These are phyloP conservation scores for Cutaneotrichosporon sp. DNA, from an alignment of 1,284 basidiomycete species.

Conservation along the genomic window DNA sequence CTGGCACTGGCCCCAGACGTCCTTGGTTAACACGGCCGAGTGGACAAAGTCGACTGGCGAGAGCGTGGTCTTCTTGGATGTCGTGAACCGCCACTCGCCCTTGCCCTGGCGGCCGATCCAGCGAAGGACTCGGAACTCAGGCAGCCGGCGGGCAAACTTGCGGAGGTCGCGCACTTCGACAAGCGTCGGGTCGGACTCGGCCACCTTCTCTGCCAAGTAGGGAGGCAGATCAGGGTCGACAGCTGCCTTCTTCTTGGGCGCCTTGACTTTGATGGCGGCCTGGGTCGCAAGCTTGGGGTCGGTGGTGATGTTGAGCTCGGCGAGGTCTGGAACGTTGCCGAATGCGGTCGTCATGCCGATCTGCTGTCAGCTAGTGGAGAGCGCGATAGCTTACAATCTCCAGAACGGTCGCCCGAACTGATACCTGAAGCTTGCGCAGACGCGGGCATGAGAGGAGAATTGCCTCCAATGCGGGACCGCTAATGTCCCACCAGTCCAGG, in stretches of 20 bases:
- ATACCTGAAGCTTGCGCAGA: constrained; percentile 24
- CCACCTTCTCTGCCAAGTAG: constrained; percentile 18
- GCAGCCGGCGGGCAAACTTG: constrained; percentile 34
- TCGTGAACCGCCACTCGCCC: constrained; percentile 33
- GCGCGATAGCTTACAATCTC: constrained; percentile 23
- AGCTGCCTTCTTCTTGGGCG: constrained; percentile 9
- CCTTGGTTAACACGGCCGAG: constrained; percentile 21
- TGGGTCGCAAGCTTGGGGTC: constrained; percentile 18
- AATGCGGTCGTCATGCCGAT: constrained; percentile 27
- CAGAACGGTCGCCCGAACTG: constrained; percentile 20
- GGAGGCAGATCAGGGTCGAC: constrained; percentile 10
- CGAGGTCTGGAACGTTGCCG: constrained; percentile 21
- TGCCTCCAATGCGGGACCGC: constrained; percentile 17
- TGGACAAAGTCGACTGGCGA: constrained; percentile 30
- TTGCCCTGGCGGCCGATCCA: constrained; percentile 38
- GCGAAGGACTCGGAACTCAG: constrained; percentile 24
- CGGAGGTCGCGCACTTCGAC: constrained; percentile 36
- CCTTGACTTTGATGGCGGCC: constrained; percentile 14
- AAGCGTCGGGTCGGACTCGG: constrained; percentile 23
- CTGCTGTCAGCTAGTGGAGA: constrained; percentile 12
- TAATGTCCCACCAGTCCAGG: constrained; percentile 38
- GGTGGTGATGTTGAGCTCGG: constrained; percentile 24
- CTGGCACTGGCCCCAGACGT: constrained; percentile 30
- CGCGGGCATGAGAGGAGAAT: constrained; percentile 22
- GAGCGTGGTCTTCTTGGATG: constrained; percentile 24